Conservation (phyloP, 257 asterid genomes). For the Nicotiana noctiflora region DNA sequence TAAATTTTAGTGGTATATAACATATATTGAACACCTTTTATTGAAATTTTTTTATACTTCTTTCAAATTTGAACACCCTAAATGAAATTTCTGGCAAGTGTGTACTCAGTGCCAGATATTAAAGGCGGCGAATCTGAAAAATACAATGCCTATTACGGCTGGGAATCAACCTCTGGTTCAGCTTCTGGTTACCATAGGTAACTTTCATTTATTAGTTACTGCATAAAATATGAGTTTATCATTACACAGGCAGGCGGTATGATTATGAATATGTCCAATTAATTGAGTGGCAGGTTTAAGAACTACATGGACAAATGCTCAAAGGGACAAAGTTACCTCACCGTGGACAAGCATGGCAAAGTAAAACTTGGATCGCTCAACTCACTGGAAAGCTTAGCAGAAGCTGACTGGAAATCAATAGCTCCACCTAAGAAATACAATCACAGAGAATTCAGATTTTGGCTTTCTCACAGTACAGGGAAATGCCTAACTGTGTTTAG, state of each 20-base stretch:
- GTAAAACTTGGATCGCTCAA: slow-evolving; percentile 42
- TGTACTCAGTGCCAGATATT: slow-evolving; percentile 46
- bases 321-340: slow-evolving; percentile 35
- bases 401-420: slow-evolving; percentile 65
- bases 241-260: no score
- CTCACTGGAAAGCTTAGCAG: slow-evolving; percentile 32
- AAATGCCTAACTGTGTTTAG: slow-evolving; percentile 50
- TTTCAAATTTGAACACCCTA: no score
- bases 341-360: slow-evolving; percentile 51
- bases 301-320: slow-evolving; percentile 73
- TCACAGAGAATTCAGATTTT: slow-evolving; percentile 56
- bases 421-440: slow-evolving; percentile 50
- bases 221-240: no score
- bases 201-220: neutral
- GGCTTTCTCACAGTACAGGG: slow-evolving; percentile 44
- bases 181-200: slow-evolving; percentile 69
- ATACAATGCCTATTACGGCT: slow-evolving; percentile 46
- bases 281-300: slow-evolving; percentile 40
- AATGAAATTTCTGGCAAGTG: no score
- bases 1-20: no score
- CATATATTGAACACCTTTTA: no score
- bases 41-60: no score
- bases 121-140: slow-evolving; percentile 25
- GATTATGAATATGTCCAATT: neutral
- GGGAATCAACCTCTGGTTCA: slow-evolving; percentile 72